phyloP scores from a whole-genome alignment of 2,329 filamentous ascomycete genomes.

The Fusarium decemcellulare region DNA sequence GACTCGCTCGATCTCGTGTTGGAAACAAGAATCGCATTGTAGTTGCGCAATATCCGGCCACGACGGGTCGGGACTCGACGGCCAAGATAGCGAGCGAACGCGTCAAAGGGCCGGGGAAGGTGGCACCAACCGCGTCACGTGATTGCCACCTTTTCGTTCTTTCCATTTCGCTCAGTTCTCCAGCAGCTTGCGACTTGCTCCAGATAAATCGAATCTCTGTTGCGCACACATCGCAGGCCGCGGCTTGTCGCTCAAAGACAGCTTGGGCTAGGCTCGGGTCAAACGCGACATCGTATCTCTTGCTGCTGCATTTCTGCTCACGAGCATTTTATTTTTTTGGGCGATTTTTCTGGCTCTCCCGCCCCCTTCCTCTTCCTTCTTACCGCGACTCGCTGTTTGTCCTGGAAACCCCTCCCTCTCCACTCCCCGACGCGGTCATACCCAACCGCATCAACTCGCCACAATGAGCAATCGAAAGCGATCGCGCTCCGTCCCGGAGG shows the following conservation, averaged over 20 bases:
- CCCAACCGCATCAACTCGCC: conserved; percentile 38
- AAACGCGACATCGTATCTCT: conserved; percentile 39
- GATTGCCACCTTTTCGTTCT: conserved; percentile 36
- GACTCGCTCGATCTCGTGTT: neutral
- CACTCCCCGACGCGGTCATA: conserved; percentile 43
- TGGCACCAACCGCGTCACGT: conserved; percentile 43
- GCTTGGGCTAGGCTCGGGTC: conserved; percentile 45
- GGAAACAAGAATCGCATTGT: neutral
- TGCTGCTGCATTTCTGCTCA: neutral
- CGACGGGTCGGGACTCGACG: conserved; percentile 25
- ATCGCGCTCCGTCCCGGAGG: conserved; percentile 63
- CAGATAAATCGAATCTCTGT: conserved; percentile 43
- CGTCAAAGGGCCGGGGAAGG: neutral
- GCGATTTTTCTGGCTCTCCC: neutral
- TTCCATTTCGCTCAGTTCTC: conserved; percentile 42
- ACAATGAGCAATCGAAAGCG: conserved; percentile 63
- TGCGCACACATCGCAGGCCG: conserved; percentile 49
- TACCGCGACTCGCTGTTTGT: conserved; percentile 37
- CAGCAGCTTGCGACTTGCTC: conserved; percentile 47
- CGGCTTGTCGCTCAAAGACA: conserved; percentile 49
- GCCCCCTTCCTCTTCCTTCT: conserved; percentile 15
- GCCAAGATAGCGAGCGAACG: neutral
- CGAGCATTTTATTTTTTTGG: neutral
- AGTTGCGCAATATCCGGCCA: conserved; percentile 13
- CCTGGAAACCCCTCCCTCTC: conserved; percentile 47